Evolutionary conservation across 2,329 filamentous ascomycete species (phyloP), one percentile per base, ranked within the genome.

Genomic region (Nemania sp.): DNA sequence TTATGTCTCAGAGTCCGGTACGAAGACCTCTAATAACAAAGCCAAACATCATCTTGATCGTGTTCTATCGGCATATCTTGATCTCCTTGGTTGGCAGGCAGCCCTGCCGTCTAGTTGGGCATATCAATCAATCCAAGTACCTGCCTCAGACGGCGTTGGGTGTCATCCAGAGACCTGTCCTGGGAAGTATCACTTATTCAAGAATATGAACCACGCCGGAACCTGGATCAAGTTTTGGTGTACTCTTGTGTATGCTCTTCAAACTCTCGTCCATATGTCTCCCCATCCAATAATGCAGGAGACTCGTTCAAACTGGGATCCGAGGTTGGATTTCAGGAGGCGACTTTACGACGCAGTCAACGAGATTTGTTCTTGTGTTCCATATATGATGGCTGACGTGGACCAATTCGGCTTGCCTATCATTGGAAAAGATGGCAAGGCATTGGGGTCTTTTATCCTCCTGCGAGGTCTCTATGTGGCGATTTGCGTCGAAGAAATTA

Each of bases 141-240:
- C 15, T 11, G 19, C 24, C 9, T 20, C 3, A 6, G 12, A 34
- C 8, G 36, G 28, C 8, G 6, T 23, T 3, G 39, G 31, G 7
- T 8, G 6, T 5, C 15, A 31, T 2, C 34, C 24, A n/a, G 24
- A 2, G 8, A 26, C 19, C 6, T 45, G 26, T 19, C 49, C 49
- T 6, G 26, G 15, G 20, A 49, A 40, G 22, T 52, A 52, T 34
- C 33, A 56, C 41, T 11, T 56, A 22, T 56, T 56, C 34, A 53
- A 42, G n/a, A 26, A 53, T 34, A 19, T 53, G 36, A 33, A 43
- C 4, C 54, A 52, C 4, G 54, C 43, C 7, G 54, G 17, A 2
- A 41, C 37, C 6, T 56, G 54, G 54, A 49, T 56, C 7, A 36
- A 26, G 15, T 56, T 56, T 30, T 56, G 54, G 54, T 53, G 43